Evolutionary conservation across 2,329 filamentous ascomycete genomes (phyloP).

Genomic region (Hymenoscyphus albidus): DNA sequence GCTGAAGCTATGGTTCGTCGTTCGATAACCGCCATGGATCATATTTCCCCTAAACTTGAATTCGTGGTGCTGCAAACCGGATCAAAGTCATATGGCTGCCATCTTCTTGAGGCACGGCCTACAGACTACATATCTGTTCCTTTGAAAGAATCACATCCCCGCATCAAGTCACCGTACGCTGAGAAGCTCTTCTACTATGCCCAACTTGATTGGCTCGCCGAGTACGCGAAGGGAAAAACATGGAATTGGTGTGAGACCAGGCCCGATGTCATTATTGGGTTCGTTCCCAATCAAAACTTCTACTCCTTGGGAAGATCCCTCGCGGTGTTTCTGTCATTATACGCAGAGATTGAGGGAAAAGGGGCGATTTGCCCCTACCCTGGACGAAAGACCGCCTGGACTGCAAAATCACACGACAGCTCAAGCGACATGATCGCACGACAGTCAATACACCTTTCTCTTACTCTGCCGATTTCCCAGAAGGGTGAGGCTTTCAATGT

Average conservation of each 20-base stretch:
- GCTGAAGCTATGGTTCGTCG: slow-evolving; percentile 41
- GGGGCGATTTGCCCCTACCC: slow-evolving; percentile 40
- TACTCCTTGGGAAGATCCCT: slow-evolving; percentile 38
- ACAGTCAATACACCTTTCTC: slow-evolving; percentile 41
- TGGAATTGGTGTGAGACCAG: slow-evolving; percentile 42
- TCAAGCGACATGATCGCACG: slow-evolving; percentile 41
- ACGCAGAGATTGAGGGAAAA: slow-evolving; percentile 37
- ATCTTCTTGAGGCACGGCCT: slow-evolving; percentile 39
- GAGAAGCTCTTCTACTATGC: slow-evolving; percentile 41
- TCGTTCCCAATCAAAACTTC: slow-evolving; percentile 40
- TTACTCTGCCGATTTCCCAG: slow-evolving; percentile 39
- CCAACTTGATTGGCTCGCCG: slow-evolving; percentile 39
- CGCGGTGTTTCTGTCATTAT: slow-evolving; percentile 39
- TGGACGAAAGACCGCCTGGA: slow-evolving; percentile 38
- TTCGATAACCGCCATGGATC: slow-evolving; percentile 37
- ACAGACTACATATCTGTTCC: slow-evolving; percentile 37
- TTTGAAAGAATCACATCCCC: slow-evolving; percentile 34
- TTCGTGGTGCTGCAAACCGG: slow-evolving; percentile 39
- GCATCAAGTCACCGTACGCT: slow-evolving; percentile 36
- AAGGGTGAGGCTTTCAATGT: slow-evolving; percentile 41
- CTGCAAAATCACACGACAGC: slow-evolving; percentile 38
- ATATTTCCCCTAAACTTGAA: slow-evolving; percentile 36
- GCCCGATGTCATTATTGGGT: slow-evolving; percentile 41
- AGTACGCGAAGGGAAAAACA: slow-evolving; percentile 36
- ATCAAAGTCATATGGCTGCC: slow-evolving; percentile 40